Conservation (phyloP, 2,329 filamentous ascomycete species). For the Aspergillus brunneoviolaceus region DNA sequence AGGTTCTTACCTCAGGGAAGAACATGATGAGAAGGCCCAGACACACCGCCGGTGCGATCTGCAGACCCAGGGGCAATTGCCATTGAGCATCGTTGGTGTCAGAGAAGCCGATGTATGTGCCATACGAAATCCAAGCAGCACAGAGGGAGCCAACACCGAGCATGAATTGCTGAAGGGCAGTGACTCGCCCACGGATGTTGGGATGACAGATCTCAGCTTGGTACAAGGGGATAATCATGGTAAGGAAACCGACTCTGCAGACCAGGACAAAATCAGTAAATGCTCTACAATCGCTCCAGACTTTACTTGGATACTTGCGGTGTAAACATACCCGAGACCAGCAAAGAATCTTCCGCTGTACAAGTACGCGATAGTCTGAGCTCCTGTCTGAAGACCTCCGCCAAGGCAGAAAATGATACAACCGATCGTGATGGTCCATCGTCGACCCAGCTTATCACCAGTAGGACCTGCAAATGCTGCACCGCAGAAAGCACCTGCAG, state of each 20-base stretch:
- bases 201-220: constrained; percentile 79
- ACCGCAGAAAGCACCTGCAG: constrained; percentile 71
- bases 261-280: constrained; percentile 36
- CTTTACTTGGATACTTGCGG: neutral
- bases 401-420: constrained; percentile 70
- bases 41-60: constrained; percentile 66
- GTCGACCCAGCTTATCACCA: constrained; percentile 66
- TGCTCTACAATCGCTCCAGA: constrained; percentile 19
- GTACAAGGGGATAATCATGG: constrained; percentile 69
- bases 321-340: constrained; percentile 46
- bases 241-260: constrained; percentile 57
- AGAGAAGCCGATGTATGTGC: constrained; percentile 54
- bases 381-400: constrained; percentile 71
- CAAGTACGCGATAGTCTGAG: constrained; percentile 59
- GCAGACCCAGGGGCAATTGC: constrained; percentile 67
- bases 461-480: constrained; percentile 62
- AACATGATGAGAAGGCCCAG: constrained; percentile 65
- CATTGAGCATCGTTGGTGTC: constrained; percentile 54
- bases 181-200: constrained; percentile 72
- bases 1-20: constrained; percentile 61
- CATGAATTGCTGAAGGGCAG: constrained; percentile 79
- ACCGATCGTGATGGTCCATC: constrained; percentile 71
- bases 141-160: constrained; percentile 71
- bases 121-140: constrained; percentile 73
- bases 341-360: constrained; percentile 70